Evolutionary conservation across 1,139 yeast species (phyloP).

Genomic region (Geotrichum klebahnii): DNA sequence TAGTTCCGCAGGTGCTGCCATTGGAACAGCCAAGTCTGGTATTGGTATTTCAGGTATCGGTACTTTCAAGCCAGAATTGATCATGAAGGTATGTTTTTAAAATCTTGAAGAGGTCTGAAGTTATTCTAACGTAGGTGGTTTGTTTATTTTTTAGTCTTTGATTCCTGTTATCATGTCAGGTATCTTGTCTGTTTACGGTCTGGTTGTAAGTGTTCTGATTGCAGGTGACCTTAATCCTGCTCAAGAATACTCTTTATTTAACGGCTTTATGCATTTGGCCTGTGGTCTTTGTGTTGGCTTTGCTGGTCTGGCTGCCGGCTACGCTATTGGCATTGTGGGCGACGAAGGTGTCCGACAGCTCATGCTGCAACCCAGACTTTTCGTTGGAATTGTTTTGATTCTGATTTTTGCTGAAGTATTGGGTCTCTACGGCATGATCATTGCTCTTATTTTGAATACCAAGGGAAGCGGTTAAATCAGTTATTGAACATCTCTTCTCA

Average conservation of each 20-base stretch:
- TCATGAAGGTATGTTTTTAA: conserved; percentile 33
- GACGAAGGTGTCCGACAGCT: conserved; percentile 97
- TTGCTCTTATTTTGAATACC: conserved; percentile 83
- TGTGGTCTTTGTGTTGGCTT: conserved; percentile 97
- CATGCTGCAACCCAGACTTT: conserved; percentile 94
- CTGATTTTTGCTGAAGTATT: conserved; percentile 97
- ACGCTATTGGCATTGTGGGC: conserved; percentile 97
- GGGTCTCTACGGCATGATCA: conserved; percentile 78
- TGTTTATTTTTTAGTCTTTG: conserved; percentile 40
- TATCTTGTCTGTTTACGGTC: conserved; percentile 97
- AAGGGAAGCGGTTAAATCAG: conserved; percentile 22
- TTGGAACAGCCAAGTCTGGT: conserved; percentile 99
- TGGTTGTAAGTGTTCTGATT: conserved; percentile 93
- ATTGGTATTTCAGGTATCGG: conserved; percentile 87
- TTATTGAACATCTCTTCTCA: background rate
- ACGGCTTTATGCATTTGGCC: conserved; percentile 97
- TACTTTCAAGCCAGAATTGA: conserved; percentile 37
- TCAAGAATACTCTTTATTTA: conserved; percentile 92
- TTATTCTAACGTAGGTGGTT: background rate
- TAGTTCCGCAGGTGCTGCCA: conserved; percentile 95
- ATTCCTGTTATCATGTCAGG: conserved; percentile 99
- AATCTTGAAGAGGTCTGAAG: background rate
- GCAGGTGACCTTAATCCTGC: conserved; percentile 57
- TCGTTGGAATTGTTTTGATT: conserved; percentile 79
- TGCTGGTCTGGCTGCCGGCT: conserved; percentile 94